These are phyloP conservation scores for Sphaerobolus stellatus DNA, from an alignment of 1,284 basidiomycete species.

Conservation along the genomic window DNA sequence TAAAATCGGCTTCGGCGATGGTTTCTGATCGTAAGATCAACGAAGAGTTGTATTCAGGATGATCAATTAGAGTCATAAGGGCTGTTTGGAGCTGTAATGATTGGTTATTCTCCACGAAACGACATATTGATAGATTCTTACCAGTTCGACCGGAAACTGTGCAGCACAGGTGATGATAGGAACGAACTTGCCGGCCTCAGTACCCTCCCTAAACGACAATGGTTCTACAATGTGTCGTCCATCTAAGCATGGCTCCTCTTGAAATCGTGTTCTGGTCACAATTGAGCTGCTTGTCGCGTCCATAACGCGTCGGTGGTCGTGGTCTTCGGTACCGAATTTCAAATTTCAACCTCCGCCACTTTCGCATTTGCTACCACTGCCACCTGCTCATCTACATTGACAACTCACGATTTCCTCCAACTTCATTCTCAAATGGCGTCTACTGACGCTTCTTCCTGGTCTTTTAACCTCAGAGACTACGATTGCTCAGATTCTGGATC, in stretches of 20 bases:
- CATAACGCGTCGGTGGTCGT: background rate
- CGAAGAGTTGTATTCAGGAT: slow-evolving; percentile 83
- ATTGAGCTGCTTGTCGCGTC: background rate
- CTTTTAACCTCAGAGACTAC: slow-evolving; percentile 32
- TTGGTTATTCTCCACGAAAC: slow-evolving; percentile 7
- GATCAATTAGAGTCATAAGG: slow-evolving; percentile 63
- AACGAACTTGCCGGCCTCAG: background rate
- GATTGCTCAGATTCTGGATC: slow-evolving; percentile 25
- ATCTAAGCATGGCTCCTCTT: slow-evolving; percentile 9
- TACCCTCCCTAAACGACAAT: background rate
- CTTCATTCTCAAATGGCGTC: background rate
- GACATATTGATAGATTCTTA: slow-evolving; percentile 22
- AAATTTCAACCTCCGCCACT: background rate
- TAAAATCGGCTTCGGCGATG: slow-evolving; percentile 39
- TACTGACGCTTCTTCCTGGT: slow-evolving; percentile 26
- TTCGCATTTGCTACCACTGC: background rate
- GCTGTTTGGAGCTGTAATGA: slow-evolving; percentile 60
- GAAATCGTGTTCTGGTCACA: slow-evolving; percentile 3
- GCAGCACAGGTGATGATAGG: slow-evolving; percentile 43
- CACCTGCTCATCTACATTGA: background rate
- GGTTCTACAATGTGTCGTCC: slow-evolving; percentile 2
- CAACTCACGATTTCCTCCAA: slow-evolving; percentile 1
- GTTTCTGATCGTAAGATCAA: slow-evolving; percentile 76
- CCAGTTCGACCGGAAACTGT: slow-evolving; percentile 44
- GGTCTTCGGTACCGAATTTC: background rate